Evolutionary conservation across 768 basidiomycete genomes (phyloP).

Genomic region (Termitomyces eurrhizus): DNA sequence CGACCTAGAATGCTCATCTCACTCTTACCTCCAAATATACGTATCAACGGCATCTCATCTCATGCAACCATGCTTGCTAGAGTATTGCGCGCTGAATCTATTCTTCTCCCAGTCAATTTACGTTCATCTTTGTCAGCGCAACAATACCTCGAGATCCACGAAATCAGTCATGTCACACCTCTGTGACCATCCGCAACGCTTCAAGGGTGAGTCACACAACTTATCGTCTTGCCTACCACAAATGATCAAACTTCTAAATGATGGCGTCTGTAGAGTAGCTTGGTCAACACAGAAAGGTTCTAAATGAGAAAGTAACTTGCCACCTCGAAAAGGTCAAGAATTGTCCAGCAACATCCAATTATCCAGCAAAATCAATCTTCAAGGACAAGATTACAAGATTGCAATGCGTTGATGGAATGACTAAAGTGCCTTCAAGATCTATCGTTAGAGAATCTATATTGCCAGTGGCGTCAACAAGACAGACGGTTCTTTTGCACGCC

Average conservation of each 20-base stretch:
- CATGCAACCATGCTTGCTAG: not conserved
- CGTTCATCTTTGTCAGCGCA: not conserved
- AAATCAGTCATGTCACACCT: not conserved
- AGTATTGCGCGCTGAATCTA: not conserved
- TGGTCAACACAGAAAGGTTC: not conserved
- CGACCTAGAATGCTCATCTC: not conserved
- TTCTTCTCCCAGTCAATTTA: not conserved
- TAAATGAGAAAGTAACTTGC: not conserved
- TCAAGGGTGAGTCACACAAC: not conserved
- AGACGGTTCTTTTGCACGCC: not conserved
- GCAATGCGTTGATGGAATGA: not conserved
- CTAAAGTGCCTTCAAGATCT: not conserved
- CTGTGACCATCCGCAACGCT: not conserved
- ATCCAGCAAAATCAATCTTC: not conserved
- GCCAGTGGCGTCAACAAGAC: not conserved
- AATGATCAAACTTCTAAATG: not conserved
- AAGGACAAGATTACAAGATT: not conserved
- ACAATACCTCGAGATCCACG: not conserved
- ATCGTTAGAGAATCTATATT: not conserved
- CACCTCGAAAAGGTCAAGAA: not conserved
- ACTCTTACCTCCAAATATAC: not conserved
- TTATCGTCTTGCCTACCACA: not conserved
- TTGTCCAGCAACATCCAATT: not conserved
- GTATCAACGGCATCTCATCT: not conserved
- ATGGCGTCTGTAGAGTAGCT: not conserved